phyloP scores from a whole-genome alignment of 2,329 filamentous ascomycete species.

The Hymenoscyphus albidus region DNA sequence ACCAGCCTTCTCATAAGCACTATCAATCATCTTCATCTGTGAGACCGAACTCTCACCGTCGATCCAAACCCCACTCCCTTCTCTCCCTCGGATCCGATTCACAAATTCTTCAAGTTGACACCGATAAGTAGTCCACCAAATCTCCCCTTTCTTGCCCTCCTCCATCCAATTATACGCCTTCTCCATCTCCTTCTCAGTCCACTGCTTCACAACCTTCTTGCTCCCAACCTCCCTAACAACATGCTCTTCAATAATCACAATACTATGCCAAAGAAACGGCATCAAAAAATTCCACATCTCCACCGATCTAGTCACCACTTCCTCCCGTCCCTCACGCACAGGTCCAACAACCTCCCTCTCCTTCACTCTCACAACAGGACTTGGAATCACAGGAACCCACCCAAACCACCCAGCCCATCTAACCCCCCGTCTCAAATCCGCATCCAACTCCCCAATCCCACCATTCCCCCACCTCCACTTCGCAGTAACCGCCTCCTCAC shows the following conservation, averaged over 20 bases:
- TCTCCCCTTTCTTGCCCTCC: conserved; percentile 29
- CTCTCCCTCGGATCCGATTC: conserved; percentile 40
- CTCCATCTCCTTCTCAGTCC: conserved; percentile 20
- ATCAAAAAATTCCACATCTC: conserved; percentile 21
- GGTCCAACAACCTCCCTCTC: conserved; percentile 48
- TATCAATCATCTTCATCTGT: conserved; percentile 46
- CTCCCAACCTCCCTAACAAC: conserved; percentile 15
- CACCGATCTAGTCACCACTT: conserved; percentile 21
- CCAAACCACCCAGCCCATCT: conserved; percentile 8
- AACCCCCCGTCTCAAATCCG: conserved; percentile 28
- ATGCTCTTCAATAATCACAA: conserved; percentile 22
- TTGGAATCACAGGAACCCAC: conserved; percentile 29
- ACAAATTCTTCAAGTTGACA: conserved; percentile 49
- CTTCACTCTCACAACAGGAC: conserved; percentile 33
- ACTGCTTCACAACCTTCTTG: conserved; percentile 19
- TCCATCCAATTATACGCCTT: conserved; percentile 25
- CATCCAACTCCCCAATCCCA: conserved; percentile 35
- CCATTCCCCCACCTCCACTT: conserved; percentile 41
- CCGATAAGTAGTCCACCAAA: conserved; percentile 43
- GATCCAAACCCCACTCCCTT: conserved; percentile 40
- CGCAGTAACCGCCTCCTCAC: conserved; percentile 36
- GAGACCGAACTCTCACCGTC: conserved; percentile 40
- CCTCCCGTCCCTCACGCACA: conserved; percentile 36
- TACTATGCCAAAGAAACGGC: conserved; percentile 24
- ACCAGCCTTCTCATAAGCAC: conserved; percentile 43